Evolutionary conservation across 495 filamentous ascomycete genomes (phyloP), one percentile per base, ranked within the genome.

Genomic region (Neurospora pannonica): DNA sequence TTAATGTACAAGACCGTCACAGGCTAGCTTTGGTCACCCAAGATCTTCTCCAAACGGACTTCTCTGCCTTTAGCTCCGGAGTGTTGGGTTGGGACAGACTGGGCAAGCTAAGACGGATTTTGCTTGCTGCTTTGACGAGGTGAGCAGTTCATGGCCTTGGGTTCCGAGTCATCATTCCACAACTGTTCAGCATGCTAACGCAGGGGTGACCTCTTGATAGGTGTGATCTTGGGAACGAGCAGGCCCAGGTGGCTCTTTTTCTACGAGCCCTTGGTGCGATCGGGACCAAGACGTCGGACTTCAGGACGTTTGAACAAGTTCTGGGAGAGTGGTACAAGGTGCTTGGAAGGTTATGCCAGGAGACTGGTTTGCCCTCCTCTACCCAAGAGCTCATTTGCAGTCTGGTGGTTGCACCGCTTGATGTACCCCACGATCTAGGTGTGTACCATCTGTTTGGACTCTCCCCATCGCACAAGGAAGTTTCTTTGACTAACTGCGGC

Each of bases 61-160:
- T 83, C 36, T 69, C 42, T 67, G 72, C 75, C 46, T 83, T 84
- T 28, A 70, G 24, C 4, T 71, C 72, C 4, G 75, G 69, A 2
- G 54, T 67, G 10, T n/a, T 80, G n/a, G 75, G 76, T 37, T 40
- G 46, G 0, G 69, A 73, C 37, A 78, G 82, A 5, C 78, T 84
- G 75, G 76, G 77, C 42, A 81, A 78, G 71, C 75, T 87, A 17
- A 80, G 78, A 36, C 74, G 77, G 19, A 73, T 83, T n/a, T 71
- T 85, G 0, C 71, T 85, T 34, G 72, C 72, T 38, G 79, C 81
- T 43, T 74, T 86, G 21, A 77, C 83, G 38, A 78, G 77, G 80
- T 78, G 70, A 37, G 77, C 10, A 34, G 34, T 8, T 5, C 70
- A 15, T 13, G 15, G 2, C 24, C 10, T 28, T 24, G 39, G 39